Conservation (phyloP, 2,329 filamentous ascomycete genomes). For the Penicillium sp. region DNA sequence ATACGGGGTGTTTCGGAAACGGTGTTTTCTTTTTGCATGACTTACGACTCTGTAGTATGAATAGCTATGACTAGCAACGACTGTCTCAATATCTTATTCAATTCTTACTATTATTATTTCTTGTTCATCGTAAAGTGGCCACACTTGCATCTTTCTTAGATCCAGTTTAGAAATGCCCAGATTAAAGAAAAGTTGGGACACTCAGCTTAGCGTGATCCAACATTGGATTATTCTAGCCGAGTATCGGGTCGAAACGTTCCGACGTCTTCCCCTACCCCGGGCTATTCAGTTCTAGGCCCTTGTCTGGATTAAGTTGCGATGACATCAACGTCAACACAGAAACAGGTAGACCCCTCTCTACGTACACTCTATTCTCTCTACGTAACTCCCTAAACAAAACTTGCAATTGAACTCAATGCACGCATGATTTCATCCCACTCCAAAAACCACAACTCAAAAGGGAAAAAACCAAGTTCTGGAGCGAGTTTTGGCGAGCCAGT, state of each 20-base stretch:
- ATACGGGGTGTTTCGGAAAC: constrained; percentile 30
- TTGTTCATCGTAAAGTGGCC: neutral
- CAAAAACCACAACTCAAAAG: neutral
- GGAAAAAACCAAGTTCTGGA: neutral
- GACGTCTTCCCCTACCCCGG: neutral
- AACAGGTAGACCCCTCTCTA: constrained; percentile 34
- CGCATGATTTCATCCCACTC: neutral
- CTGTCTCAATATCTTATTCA: neutral
- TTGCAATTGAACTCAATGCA: neutral
- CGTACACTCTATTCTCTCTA: constrained; percentile 37
- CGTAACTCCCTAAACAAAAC: constrained; percentile 21
- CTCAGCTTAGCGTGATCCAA: neutral
- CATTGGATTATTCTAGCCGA: neutral
- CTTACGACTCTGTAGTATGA: constrained; percentile 13
- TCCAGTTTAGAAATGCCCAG: too few species aligned
- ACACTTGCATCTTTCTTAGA: too few species aligned
- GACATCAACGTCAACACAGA: constrained; percentile 33
- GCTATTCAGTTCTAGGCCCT: neutral
- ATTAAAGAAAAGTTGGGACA: neutral
- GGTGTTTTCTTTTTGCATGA: constrained; percentile 17
- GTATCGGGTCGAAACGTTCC: neutral
- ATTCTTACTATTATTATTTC: neutral
- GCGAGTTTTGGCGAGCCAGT: too few species aligned
- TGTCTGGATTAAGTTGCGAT: neutral
- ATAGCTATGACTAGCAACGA: constrained; percentile 2